phyloP scores from a whole-genome alignment of 768 basidiomycete genomes.

The Chlorophyllum brunneum region DNA sequence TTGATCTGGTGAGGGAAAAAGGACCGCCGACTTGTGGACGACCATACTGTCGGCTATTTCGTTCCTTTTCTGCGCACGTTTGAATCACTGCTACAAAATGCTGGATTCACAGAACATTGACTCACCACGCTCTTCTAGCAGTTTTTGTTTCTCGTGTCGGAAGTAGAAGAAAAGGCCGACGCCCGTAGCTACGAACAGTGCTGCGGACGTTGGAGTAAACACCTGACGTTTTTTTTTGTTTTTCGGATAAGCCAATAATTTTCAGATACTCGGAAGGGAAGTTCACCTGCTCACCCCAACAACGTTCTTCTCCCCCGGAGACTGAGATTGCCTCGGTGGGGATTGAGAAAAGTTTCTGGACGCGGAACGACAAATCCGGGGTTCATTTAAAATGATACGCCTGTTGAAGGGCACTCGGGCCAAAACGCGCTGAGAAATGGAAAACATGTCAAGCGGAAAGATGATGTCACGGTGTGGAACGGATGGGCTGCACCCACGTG shows the following conservation, averaged over 20 bases:
- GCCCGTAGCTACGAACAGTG: slow-evolving; percentile 80
- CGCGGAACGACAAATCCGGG: not conserved
- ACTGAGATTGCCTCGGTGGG: slow-evolving; percentile 4
- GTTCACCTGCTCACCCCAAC: slow-evolving; percentile 10
- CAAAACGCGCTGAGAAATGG: not conserved
- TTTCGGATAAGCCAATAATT: not conserved
- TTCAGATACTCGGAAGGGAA: not conserved
- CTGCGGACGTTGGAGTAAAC: slow-evolving; percentile 87
- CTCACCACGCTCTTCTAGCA: slow-evolving; percentile 75
- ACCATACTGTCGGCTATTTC: slow-evolving; percentile 69
- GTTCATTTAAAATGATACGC: not conserved
- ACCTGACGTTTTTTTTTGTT: slow-evolving; percentile 45
- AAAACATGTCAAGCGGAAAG: too few species aligned
- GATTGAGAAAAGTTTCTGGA: not conserved
- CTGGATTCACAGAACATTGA: slow-evolving; percentile 8
- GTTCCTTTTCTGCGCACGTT: slow-evolving; percentile 60
- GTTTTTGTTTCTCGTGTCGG: slow-evolving; percentile 74
- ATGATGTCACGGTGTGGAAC: too few species aligned
- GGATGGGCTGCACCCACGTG: too few species aligned
- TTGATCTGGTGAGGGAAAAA: slow-evolving; percentile 69
- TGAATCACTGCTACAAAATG: not conserved
- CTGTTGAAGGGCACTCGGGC: not conserved
- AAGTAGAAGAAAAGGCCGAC: slow-evolving; percentile 86
- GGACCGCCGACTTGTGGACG: slow-evolving; percentile 90
- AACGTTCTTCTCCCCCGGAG: slow-evolving; percentile 2